Base-by-base conservation (phyloP, 108 stramenopile genomes). In the Discostella stelligeroides region DNA sequence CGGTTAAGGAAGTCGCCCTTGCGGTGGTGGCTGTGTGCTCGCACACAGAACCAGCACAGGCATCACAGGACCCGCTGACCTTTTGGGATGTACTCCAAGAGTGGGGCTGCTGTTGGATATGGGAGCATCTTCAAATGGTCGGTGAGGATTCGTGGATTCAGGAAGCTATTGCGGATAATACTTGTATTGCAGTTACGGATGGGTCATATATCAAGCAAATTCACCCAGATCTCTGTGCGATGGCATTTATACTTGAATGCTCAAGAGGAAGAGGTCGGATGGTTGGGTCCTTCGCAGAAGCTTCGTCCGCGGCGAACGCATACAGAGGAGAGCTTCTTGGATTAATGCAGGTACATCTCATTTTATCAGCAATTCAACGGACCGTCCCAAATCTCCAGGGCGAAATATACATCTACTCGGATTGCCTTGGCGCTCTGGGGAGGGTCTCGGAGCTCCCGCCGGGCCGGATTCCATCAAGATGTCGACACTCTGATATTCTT, bases 261-360 rank as follows among this genome's bases (percentile, higher is more conserved):
- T 23, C 4, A 4, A 25, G 48, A 14, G 46, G 64, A 0, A 41
- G 34, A 24, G 66, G 66, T 0, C 51, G 40, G 9, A 10, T 73
- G 1, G 11, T 29, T 9, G 60, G 72, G 0, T 18, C 56, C 0
- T 73, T 73, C 21, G 25, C 64, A 21, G 72, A 65, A 29, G 8
- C 7, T 1, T 55, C 40, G 4, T 3, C 2, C 14, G 29, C 17
- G 9, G 72, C 72, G 14, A 45, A 45, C 15, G 42, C 54, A 34
- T 73, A 73, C 27, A 14, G 72, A 21, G 72, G 72, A 48, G 64
- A 73, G 40, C 51, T 72, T 1, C 27, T 72, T 0, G 71, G 71
- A 8, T 50, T 72, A 0, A 41, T 72, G 41, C 62, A 61, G 1
- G 27, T 72, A 7, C 70, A 72, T 30, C 45, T 68, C 5, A 45